These are phyloP conservation scores for Emmonsiellopsis sp. DNA, from an alignment of 2,329 filamentous ascomycete genomes.

Conservation along the genomic window DNA sequence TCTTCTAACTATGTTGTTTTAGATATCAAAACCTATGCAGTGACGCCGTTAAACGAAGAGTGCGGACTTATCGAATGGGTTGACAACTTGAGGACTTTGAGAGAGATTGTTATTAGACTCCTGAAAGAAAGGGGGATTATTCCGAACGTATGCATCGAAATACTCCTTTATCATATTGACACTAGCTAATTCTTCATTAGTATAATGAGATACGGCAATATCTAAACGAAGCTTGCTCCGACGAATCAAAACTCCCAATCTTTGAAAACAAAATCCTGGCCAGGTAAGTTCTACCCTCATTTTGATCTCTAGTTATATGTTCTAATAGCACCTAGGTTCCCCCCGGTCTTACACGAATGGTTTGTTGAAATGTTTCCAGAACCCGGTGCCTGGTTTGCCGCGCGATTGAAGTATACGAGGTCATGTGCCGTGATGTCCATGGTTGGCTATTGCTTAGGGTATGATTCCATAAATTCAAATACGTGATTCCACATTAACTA, in stretches of 20 bases:
- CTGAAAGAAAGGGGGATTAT: conserved; percentile 66
- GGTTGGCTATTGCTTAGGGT: conserved; percentile 83
- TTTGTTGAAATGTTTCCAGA: conserved; percentile 93
- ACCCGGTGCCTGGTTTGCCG: conserved; percentile 83
- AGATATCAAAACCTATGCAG: conserved; percentile 91
- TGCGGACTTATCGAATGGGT: conserved; percentile 99
- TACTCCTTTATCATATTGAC: neutral
- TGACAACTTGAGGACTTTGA: conserved; percentile 84
- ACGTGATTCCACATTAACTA: conserved; percentile 4
- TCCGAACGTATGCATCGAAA: conserved; percentile 34
- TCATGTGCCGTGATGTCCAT: conserved; percentile 99
- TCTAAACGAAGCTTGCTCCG: conserved; percentile 57
- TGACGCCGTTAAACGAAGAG: conserved; percentile 94
- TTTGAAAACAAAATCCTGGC: conserved; percentile 59
- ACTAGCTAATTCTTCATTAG: conserved; percentile 28
- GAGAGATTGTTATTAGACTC: conserved; percentile 75
- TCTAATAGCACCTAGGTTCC: conserved; percentile 48
- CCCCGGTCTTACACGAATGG: conserved; percentile 82
- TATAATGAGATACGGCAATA: conserved; percentile 56
- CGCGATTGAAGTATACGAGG: conserved; percentile 79
- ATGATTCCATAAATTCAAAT: conserved; percentile 2
- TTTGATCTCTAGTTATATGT: neutral
- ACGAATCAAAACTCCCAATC: conserved; percentile 53
- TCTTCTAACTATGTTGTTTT: conserved; percentile 8
- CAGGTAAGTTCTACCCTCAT: conserved; percentile 23